phyloP scores from a whole-genome alignment of 371 early-diverging fungal species.

The Batrachochytrium dendrobatidis region DNA sequence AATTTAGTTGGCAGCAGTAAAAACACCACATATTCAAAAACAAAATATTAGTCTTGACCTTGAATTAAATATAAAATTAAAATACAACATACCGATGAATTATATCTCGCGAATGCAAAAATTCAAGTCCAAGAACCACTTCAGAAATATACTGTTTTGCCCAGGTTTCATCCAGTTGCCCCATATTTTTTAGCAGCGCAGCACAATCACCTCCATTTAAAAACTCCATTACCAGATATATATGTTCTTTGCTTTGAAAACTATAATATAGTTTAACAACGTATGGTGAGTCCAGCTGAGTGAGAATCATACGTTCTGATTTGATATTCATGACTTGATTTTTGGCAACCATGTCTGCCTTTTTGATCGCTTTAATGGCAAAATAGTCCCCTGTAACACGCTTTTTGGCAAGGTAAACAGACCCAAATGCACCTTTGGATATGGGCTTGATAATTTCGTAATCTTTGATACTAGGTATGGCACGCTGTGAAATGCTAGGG shows the following conservation, averaged over 20 bases:
- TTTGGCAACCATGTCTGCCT: constrained; percentile 86
- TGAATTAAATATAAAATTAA: constrained; percentile 2
- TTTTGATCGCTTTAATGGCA: constrained; percentile 84
- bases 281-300: constrained; percentile 83
- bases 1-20: not conserved
- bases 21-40: constrained; percentile 3
- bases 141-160: constrained; percentile 90
- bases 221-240: constrained; percentile 94
- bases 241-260: constrained; percentile 85
- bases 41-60: constrained; percentile 4
- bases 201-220: constrained; percentile 95
- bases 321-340: constrained; percentile 88
- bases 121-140: constrained; percentile 85
- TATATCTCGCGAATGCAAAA: constrained; percentile 77
- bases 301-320: constrained; percentile 78
- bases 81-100: constrained; percentile 64
- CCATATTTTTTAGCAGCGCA: constrained; percentile 78
- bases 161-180: constrained; percentile 82
- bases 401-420: constrained; percentile 81
- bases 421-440: constrained; percentile 86
- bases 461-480: constrained; percentile 71
- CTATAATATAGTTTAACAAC: constrained; percentile 89
- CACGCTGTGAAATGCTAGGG: constrained; percentile 12
- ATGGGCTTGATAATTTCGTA: constrained; percentile 90
- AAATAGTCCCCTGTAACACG: constrained; percentile 76